A percentile compares a stretch with the other conserved stretches of the same genome.
phyloP scores from a whole-genome alignment of 306 rosid genomes.

The apple (Malus domestica) region DNA sequence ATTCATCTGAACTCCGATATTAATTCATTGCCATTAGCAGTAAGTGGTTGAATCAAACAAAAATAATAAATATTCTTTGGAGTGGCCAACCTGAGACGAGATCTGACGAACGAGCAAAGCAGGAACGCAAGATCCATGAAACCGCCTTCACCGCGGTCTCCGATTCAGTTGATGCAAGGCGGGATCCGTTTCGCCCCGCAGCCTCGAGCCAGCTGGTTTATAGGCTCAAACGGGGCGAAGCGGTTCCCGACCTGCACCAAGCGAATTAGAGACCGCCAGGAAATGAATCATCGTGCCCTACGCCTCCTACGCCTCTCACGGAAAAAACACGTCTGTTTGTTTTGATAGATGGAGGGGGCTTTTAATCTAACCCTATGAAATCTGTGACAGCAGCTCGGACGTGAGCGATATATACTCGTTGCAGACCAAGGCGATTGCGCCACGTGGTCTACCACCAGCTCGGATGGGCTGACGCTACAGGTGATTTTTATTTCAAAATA shows the following conservation, averaged over 20 bases:
- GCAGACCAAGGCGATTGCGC: not conserved
- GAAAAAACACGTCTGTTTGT: not conserved
- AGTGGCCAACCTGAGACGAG: constrained; percentile 5
- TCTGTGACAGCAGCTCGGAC: not conserved
- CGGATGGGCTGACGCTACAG: not conserved
- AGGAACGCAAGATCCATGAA: not conserved
- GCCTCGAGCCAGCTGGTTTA: not conserved
- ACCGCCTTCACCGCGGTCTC: constrained; percentile 64
- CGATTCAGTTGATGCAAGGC: constrained; percentile 99
- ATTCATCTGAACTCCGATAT: too few species aligned
- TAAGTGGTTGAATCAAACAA: too few species aligned
- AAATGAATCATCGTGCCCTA: constrained; percentile 17
- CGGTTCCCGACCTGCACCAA: constrained; percentile 99
- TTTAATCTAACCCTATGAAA: not conserved
- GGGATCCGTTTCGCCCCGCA: constrained; percentile 52
- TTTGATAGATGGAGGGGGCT: not conserved
- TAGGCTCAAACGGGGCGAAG: constrained; percentile 6
- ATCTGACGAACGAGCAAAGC: not conserved
- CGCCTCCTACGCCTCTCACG: not conserved
- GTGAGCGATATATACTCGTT: not conserved
- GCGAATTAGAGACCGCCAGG: constrained; percentile 97
- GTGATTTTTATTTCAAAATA: not conserved
- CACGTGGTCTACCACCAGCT: not conserved
- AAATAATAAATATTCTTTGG: not conserved
- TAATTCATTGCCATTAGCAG: not conserved